phyloP scores from a whole-genome alignment of 768 basidiomycete species.

The Termitomyces sp. region DNA sequence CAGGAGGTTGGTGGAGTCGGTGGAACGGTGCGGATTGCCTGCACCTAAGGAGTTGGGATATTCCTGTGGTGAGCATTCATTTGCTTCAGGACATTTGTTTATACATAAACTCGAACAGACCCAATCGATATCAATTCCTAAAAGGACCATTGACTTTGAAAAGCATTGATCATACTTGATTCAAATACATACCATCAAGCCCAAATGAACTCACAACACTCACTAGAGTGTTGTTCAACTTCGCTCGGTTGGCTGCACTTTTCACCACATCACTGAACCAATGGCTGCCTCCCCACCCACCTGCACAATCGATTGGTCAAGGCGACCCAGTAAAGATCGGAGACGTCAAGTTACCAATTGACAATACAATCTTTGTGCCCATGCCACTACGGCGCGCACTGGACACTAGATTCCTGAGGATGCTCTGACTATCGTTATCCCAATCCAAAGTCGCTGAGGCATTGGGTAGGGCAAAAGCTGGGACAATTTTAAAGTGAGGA shows the following conservation, averaged over 20 bases:
- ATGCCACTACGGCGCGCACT: conserved; percentile 52
- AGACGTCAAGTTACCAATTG: conserved; percentile 51
- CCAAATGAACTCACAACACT: conserved; percentile 55
- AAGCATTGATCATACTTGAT: background rate
- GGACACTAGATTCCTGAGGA: conserved; percentile 55
- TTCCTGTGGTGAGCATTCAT: conserved; percentile 51
- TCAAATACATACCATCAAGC: conserved; percentile 59
- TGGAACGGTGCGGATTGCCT: conserved; percentile 55
- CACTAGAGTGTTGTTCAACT: conserved; percentile 55
- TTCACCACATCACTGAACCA: conserved; percentile 65
- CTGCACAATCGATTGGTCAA: conserved; percentile 13
- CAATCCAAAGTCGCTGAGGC: conserved; percentile 54
- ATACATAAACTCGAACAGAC: conserved; percentile 20
- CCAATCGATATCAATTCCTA: conserved; percentile 57
- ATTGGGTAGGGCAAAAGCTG: conserved; percentile 71
- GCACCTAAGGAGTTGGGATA: conserved; percentile 66
- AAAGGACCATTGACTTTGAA: conserved; percentile 41
- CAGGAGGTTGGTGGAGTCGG: conserved; percentile 65
- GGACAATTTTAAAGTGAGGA: conserved; percentile 3
- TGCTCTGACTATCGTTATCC: conserved; percentile 46
- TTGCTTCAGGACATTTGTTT: background rate
- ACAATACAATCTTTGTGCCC: conserved; percentile 64
- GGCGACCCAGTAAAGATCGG: background rate
- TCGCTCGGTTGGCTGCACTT: conserved; percentile 42
- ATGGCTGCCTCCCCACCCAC: conserved; percentile 68